A percentile compares a stretch with the other conserved stretches of the same genome.
phyloP scores from a whole-genome alignment of 1,284 basidiomycete genomes.

The Vanrija pseudolonga region DNA sequence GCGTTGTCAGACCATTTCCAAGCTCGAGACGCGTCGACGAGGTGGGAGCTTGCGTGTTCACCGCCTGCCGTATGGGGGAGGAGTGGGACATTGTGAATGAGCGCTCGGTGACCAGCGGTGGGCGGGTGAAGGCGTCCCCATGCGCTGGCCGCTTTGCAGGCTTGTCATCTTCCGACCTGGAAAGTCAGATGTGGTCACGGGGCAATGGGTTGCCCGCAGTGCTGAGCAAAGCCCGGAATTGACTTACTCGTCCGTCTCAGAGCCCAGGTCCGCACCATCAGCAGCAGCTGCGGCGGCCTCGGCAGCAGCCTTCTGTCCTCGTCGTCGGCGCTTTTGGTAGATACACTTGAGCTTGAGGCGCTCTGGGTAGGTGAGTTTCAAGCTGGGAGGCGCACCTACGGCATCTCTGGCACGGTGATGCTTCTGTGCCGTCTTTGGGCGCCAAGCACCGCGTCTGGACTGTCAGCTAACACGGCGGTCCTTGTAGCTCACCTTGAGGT shows the following conservation, averaged over 20 bases:
- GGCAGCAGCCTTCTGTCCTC: not conserved
- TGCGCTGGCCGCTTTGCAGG: not conserved
- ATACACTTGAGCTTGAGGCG: constrained; percentile 3
- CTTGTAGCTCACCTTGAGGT: no score
- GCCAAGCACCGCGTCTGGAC: constrained; percentile 3
- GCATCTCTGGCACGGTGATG: constrained; percentile 1
- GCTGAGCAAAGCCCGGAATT: not conserved
- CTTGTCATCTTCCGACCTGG: not conserved
- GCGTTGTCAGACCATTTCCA: no score
- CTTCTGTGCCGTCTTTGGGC: constrained; percentile 1
- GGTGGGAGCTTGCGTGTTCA: no score
- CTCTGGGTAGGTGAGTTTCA: not conserved
- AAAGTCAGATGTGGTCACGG: not conserved
- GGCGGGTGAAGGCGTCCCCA: no score
- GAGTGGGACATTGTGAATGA: no score
- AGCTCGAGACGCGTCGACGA: no score
- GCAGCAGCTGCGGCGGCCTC: not conserved
- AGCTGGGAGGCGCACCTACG: not conserved
- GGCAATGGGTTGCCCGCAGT: not conserved
- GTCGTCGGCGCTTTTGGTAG: constrained; percentile 1
- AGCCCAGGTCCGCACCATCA: not conserved
- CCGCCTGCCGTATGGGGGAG: no score
- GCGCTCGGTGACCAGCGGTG: no score
- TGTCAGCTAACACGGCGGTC: not conserved
- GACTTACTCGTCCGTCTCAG: not conserved